Conservation (phyloP, 495 filamentous ascomycete genomes). For the Penicillium mononematosum region DNA sequence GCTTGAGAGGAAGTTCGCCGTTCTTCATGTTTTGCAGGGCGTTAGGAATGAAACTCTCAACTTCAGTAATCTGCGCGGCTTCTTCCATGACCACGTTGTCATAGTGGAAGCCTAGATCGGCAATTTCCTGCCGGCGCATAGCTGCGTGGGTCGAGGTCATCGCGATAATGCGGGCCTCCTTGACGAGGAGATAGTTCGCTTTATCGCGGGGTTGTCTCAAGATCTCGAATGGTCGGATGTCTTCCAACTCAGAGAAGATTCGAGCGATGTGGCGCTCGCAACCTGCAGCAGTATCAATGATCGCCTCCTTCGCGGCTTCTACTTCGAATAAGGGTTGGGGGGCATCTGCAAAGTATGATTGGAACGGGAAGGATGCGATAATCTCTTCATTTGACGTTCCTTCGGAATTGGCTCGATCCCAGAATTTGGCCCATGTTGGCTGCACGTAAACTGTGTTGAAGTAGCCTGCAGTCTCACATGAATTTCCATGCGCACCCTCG, state of each 20-base stretch:
- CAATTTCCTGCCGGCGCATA: conserved; percentile 94
- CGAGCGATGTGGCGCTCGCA: conserved; percentile 90
- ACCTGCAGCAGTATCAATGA: conserved; percentile 75
- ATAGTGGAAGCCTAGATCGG: conserved; percentile 88
- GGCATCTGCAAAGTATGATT: conserved; percentile 82
- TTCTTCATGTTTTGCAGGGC: conserved; percentile 77
- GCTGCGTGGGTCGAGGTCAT: conserved; percentile 99
- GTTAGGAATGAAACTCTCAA: conserved; percentile 93
- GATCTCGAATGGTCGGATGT: conserved; percentile 94
- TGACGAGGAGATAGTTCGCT: conserved; percentile 91
- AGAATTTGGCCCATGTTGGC: conserved; percentile 86
- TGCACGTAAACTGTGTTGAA: conserved; percentile 90
- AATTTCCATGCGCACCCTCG: conserved; percentile 86
- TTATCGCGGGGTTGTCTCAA: conserved; percentile 82
- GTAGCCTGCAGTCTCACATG: conserved; percentile 94
- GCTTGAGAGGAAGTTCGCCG: conserved; percentile 72
- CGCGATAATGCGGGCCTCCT: conserved; percentile 92
- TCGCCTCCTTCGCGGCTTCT: conserved; percentile 58
- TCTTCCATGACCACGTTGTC: conserved; percentile 99
- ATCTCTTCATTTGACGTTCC: conserved; percentile 59
- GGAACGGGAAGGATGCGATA: conserved; percentile 81
- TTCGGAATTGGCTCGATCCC: conserved; percentile 54
- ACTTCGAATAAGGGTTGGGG: conserved; percentile 80
- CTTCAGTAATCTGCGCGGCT: conserved; percentile 95
- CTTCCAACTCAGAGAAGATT: conserved; percentile 89